Base-by-base conservation (phyloP, 305 asterid species). In the Fraxinus sp. region DNA sequence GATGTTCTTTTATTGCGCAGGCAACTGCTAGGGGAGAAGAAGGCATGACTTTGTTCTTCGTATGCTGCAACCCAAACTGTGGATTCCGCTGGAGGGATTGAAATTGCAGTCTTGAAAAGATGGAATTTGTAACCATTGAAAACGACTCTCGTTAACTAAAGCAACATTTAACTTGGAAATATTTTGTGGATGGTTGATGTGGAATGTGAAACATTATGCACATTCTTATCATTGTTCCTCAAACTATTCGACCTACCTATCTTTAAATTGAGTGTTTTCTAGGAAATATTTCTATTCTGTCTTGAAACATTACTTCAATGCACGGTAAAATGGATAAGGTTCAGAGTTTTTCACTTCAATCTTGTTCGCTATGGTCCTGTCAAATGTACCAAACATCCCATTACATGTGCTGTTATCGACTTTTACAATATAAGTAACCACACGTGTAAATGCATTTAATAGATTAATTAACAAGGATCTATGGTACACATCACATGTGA, bases 11-110 rank as follows among this genome's bases (percentile, higher is more conserved):
- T 11, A 52, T 72, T 9, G 52, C 85, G 85, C 92, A 95, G 98
- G 98, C 98, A 75, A 93, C 94, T 89, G 93, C 97, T 74, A 86
- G 95, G 80, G 97, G 97, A 32, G 98, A 93, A 91, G 97, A 95
- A 90, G 97, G 97, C n/a, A 93, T 93, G 97, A 90, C 97, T 0
- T 87, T 93, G 83, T 92, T 93, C 91, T 95, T 95, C 16, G 98
- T 93, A 81, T 95, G 98, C 94, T 95, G 97, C 93, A 95, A 92
- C 84, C 92, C 98, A 0, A 92, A 88, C 77, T 95, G 97, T 79
- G 97, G 97, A 78, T 82, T 89, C 85, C 89, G 97, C 30, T 95
- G 97, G 98, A 93, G 98, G 86, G 98, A 95, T 77, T 94, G 86
- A 88, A 28, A 10, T 59, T 74, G 13, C 77, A 5, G 30, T 52